Evolutionary conservation across 1,284 basidiomycete genomes (phyloP), one percentile per base, ranked within the genome.

Genomic region (Malassezia obtusa): DNA sequence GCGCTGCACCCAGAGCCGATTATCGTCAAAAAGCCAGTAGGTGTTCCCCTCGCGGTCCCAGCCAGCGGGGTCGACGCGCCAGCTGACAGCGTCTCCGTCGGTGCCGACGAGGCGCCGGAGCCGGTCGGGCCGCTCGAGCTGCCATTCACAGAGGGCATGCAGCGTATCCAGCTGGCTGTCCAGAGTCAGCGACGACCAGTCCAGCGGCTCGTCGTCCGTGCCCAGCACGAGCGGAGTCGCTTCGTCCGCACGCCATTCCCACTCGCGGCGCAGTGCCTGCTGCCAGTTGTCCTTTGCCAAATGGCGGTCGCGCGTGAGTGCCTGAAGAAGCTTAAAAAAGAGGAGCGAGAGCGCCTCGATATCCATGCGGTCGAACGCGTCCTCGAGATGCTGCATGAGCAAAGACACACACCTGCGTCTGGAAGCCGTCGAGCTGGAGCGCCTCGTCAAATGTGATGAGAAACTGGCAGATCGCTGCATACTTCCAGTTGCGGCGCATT

Each of bases 21-120:
- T 85, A 56, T 81, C 70, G 81, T 88, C 87, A 63, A 90, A 86
- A 19, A 89, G 77, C 87, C 87, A 90, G 72, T 90, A 92, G 0
- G 85, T 83, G 72, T 89, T 89, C 21, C 78, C 79, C 64, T 84
- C 83, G 17, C 80, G 78, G 67, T 92, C 89, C 67, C 85, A 87
- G 8, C 89, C 89, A 61, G 89, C 82, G 2, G 89, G 88, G 65
- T 89, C 86, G 50, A 87, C 83, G 26, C 71, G 52, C 78, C 79
- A 79, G 37, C 73, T 72, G 0, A 75, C 68, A 15, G 77, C 71
- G 8, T 79, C 78, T 5, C 78, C 77, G 44, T 80, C 78, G 9
- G 68, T 72, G 56, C 75, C 76, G 32, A 79, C 64, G 17, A 79
- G 65, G 17, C 75, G 77, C 43, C 79, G 66, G 57, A 80, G 80